Conservation (phyloP, 108 stramenopile species). For the Conticribra weissflogii region DNA sequence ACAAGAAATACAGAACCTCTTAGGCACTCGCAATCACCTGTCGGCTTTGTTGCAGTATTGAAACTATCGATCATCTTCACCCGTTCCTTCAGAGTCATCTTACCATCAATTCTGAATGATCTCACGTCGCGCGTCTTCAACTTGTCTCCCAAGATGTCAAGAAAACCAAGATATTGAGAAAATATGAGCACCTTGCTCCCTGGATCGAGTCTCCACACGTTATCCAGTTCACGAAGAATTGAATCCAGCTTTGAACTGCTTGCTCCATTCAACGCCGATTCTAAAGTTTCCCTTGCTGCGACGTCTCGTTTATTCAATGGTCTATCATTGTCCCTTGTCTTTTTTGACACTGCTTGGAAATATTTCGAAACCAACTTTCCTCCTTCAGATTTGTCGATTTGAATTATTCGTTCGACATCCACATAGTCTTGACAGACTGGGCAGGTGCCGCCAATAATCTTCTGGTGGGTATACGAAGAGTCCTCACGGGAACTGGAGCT, state of each 20-base stretch:
- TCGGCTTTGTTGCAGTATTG: conserved; percentile 15
- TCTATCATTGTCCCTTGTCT: conserved; percentile 4
- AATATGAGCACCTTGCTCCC: conserved; percentile 83
- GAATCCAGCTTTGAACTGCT: conserved; percentile 76
- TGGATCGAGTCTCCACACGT: conserved; percentile 70
- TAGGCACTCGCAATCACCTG: background rate
- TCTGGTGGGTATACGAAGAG: too few relatives aligned
- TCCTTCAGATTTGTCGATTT: conserved; percentile 52
- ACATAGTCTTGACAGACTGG: conserved; percentile 68
- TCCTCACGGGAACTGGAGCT: too few relatives aligned
- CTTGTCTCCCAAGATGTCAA: conserved; percentile 63
- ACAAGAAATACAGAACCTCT: conserved; percentile 77
- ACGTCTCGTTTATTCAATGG: conserved; percentile 31
- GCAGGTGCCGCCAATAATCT: conserved; percentile 55
- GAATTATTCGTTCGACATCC: conserved; percentile 58
- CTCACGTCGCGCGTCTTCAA: conserved; percentile 47
- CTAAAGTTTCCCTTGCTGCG: conserved; percentile 63
- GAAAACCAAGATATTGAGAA: conserved; percentile 84
- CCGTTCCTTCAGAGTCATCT: conserved; percentile 71
- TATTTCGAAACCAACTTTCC: conserved; percentile 51
- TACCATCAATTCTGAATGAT: conserved; percentile 75
- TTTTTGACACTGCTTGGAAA: conserved; percentile 23
- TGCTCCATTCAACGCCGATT: conserved; percentile 63
- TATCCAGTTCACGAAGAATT: conserved; percentile 71
- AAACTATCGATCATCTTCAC: conserved; percentile 70